These are phyloP conservation scores for Rhizoctonia solani DNA, from an alignment of 1,284 basidiomycete species.

Conservation along the genomic window DNA sequence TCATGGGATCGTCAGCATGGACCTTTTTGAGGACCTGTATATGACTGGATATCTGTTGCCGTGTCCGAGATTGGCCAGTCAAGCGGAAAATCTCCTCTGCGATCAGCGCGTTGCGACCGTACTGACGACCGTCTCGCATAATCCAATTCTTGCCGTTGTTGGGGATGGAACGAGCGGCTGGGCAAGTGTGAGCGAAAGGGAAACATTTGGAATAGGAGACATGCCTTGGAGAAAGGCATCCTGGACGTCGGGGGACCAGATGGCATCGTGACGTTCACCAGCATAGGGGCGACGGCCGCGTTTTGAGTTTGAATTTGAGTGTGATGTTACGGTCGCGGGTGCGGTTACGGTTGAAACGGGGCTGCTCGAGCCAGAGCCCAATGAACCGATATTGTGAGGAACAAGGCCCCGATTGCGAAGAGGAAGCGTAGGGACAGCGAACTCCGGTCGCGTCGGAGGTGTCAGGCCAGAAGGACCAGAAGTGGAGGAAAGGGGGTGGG, in stretches of 20 bases:
- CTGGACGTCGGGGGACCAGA: slow-evolving; percentile 50
- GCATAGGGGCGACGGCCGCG: slow-evolving; percentile 16
- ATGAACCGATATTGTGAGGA: too few species aligned
- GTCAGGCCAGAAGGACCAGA: neutral
- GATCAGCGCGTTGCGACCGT: slow-evolving; percentile 52
- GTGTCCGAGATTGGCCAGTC: slow-evolving; percentile 45
- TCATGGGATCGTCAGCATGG: slow-evolving; percentile 45
- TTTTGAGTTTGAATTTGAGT: neutral
- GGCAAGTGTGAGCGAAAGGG: neutral
- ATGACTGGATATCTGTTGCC: slow-evolving; percentile 36
- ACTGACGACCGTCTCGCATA: slow-evolving; percentile 49
- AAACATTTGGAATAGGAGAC: slow-evolving; percentile 19
- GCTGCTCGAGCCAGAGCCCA: too few species aligned
- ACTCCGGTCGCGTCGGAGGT: neutral
- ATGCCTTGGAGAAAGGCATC: slow-evolving; percentile 49
- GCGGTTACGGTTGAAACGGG: too few species aligned
- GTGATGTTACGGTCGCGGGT: neutral
- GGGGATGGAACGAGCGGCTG: slow-evolving; percentile 49
- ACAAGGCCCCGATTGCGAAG: neutral
- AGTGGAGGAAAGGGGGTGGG: neutral
- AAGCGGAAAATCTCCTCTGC: slow-evolving; percentile 50
- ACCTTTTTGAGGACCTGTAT: slow-evolving; percentile 36
- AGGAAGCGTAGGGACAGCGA: slow-evolving; percentile 11
- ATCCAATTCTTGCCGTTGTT: slow-evolving; percentile 52
- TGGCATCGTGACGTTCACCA: slow-evolving; percentile 19